Percentiles rank a stretch among this genome's conserved stretches.
phyloP scores from a whole-genome alignment of 176 grass and related monocot species.

The Leersia perrieri region DNA sequence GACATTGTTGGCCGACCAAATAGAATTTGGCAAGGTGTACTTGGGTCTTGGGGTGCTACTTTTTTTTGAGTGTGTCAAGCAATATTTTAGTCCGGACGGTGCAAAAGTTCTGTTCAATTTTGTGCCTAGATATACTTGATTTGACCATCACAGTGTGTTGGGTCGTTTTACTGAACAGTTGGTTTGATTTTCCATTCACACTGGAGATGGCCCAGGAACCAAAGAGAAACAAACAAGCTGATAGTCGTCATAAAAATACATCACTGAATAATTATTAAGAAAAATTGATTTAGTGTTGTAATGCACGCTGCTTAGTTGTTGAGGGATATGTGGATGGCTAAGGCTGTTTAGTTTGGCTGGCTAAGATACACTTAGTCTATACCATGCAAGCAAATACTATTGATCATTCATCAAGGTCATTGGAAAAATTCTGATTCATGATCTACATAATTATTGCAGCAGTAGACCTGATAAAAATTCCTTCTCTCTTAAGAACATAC shows the following conservation, averaged over 20 bases:
- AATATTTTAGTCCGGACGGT: too few relatives aligned
- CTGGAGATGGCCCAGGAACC: too few relatives aligned
- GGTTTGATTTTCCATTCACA: too few relatives aligned
- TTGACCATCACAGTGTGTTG: too few relatives aligned
- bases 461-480: constrained; percentile 26
- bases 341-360: constrained; percentile 26
- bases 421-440: constrained; percentile 3
- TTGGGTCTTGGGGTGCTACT: too few relatives aligned
- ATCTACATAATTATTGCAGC: constrained; percentile 26
- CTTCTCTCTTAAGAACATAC: constrained; percentile 14
- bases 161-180: too few relatives aligned
- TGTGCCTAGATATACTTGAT: too few relatives aligned
- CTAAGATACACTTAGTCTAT: constrained; percentile 1
- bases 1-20: too few relatives aligned
- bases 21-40: too few relatives aligned
- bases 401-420: constrained; percentile 36
- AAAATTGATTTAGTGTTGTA: constrained; percentile 18
- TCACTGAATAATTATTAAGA: constrained; percentile 3
- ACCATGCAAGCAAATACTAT: not conserved
- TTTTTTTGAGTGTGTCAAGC: too few relatives aligned
- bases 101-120: too few relatives aligned
- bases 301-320: constrained; percentile 30
- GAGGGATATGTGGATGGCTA: constrained; percentile 24
- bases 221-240: not conserved
- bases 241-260: not conserved